A percentile compares a stretch with the other conserved stretches of the same genome.
phyloP scores from a whole-genome alignment of 2,329 filamentous ascomycete species.

The Apiospora malaysiana region DNA sequence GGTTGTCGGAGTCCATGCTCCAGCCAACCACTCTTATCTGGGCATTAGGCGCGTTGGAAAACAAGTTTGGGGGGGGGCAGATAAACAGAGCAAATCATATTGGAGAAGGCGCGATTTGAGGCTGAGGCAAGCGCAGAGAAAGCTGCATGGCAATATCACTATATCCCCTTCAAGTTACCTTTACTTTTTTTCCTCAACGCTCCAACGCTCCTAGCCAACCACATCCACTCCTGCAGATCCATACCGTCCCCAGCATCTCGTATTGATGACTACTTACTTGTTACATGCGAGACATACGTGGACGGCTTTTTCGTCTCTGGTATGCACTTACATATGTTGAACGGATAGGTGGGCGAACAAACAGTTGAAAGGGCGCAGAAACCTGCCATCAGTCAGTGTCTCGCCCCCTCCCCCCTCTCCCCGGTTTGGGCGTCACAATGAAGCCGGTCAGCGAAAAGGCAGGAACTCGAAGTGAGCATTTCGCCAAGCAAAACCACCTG shows the following conservation, averaged over 20 bases:
- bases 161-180: too few relatives aligned
- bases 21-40: neutral
- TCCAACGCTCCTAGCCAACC: neutral
- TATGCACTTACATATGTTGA: neutral
- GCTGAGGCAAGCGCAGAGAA: neutral
- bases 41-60: neutral
- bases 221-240: neutral
- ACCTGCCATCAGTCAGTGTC: neutral
- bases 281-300: conserved; percentile 13
- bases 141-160: too few relatives aligned
- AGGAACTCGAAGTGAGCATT: neutral
- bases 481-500: neutral
- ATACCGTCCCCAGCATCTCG: neutral
- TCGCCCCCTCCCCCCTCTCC: neutral
- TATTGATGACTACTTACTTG: conserved; percentile 10
- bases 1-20: neutral
- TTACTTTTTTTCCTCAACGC: neutral
- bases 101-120: neutral
- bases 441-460: neutral
- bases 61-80: neutral
- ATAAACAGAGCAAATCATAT: neutral
- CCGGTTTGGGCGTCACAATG: neutral
- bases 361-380: neutral
- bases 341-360: neutral
- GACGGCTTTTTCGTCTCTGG: neutral